Conservation (phyloP, 1,139 yeast species). For the Suhomyces bolitotheri region DNA sequence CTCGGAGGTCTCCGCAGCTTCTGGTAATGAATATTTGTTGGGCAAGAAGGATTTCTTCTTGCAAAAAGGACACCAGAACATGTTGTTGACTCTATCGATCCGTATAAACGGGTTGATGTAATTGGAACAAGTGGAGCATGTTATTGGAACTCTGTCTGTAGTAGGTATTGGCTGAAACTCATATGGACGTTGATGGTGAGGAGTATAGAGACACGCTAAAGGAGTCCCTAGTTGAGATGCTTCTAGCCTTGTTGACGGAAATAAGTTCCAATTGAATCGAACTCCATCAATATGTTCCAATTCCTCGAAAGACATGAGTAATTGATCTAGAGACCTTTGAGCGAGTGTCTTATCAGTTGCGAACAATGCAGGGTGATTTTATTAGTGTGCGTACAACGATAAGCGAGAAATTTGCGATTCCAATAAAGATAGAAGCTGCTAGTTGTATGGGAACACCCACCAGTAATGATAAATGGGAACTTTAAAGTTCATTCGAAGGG, state of each 20-base stretch:
- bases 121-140: conserved; percentile 31
- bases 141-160: conserved; percentile 16
- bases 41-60: conserved; percentile 27
- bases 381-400: too few species aligned
- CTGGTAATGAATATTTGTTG: conserved; percentile 20
- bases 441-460: too few species aligned
- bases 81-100: conserved; percentile 31
- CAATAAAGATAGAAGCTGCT: too few species aligned
- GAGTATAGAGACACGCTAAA: conserved; percentile 40
- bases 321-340: too few species aligned
- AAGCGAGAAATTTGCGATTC: too few species aligned
- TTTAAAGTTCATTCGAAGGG: too few species aligned
- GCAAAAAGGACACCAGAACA: conserved; percentile 48
- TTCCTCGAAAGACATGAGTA: conserved; percentile 46
- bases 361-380: too few species aligned
- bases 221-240: conserved; percentile 36
- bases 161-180: conserved; percentile 6
- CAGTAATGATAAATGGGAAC: too few species aligned
- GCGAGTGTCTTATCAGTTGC: too few species aligned
- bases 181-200: conserved; percentile 19
- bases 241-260: conserved; percentile 45
- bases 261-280: conserved; percentile 58
- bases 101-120: conserved; percentile 32
- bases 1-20: conserved; percentile 12
- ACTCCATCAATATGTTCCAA: conserved; percentile 51